Evolutionary conservation across 345 rosid species (phyloP), one percentile per base, ranked within the genome.

Genomic region (Lagerstroemia speciosa): DNA sequence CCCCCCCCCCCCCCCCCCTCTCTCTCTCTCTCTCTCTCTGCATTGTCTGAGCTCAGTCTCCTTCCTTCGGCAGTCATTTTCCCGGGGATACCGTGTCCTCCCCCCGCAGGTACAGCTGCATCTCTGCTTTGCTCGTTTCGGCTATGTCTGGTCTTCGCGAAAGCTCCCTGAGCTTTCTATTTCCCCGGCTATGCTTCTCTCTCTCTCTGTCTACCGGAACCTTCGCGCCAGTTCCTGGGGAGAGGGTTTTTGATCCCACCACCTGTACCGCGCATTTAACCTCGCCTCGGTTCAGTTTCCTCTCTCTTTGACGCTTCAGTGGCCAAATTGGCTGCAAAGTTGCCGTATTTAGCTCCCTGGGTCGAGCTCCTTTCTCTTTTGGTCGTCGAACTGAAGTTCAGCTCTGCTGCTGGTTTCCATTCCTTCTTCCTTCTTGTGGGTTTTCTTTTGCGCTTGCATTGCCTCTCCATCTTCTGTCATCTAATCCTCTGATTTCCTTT

Each of bases 111-210:
- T 52, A 52, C 26, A 1, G 29, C 58, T 52, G 58, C 58, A n/a
- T 52, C 12, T 6, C 29, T 19, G 58, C 8, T 20, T 52, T 22
- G 6, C 58, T 10, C 15, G 19, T 64, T 64, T 30, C 30, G 6
- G 17, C 4, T 40, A 24, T 40, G 43, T 19, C 34, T 27, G 36
- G 69, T 16, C 55, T 45, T 66, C 27, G 55, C 11, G 37, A 22
- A 53, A 41, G 69, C 37, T 45, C 22, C 69, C 22, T 45, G 16
- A 6, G 31, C 57, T 30, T 31, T 66, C 50, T 17, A 11, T 46
- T 27, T 29, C 33, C 68, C 40, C 68, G n/a, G n/a, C n/a, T n/a
- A n/a, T n/a, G n/a, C n/a, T n/a, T 65, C 36, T 65, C 67, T 40
- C 67, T 26, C 14, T 29, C 55, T 45, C 17, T 30, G 6, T 43